phyloP scores from a whole-genome alignment of 2,329 filamentous ascomycete genomes.

The Sphaerulina musiva region DNA sequence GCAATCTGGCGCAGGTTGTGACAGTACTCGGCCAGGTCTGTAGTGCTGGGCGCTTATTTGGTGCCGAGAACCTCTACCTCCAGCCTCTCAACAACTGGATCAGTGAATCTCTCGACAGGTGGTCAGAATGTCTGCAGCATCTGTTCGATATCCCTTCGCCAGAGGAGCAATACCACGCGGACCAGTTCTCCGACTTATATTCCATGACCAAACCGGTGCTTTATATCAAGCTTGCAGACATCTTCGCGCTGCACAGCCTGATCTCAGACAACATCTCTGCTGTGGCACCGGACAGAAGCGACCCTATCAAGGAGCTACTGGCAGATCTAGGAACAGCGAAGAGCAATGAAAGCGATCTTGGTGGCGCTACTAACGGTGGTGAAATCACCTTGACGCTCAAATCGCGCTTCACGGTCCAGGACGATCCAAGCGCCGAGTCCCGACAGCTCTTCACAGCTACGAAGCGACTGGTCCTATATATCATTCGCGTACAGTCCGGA shows the following conservation, averaged over 20 bases:
- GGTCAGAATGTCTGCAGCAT: conserved; percentile 67
- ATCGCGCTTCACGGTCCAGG: conserved; percentile 32
- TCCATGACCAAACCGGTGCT: conserved; percentile 92
- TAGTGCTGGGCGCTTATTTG: conserved; percentile 80
- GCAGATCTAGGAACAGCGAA: conserved; percentile 93
- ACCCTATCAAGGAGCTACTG: conserved; percentile 83
- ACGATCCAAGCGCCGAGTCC: conserved; percentile 83
- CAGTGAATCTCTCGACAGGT: conserved; percentile 71
- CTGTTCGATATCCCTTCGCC: conserved; percentile 79
- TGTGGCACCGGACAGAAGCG: conserved; percentile 75
- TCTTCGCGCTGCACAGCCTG: conserved; percentile 90
- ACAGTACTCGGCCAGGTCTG: conserved; percentile 88
- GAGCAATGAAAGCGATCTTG: conserved; percentile 78
- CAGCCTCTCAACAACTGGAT: conserved; percentile 92
- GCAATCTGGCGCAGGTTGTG: conserved; percentile 81
- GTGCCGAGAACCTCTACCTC: conserved; percentile 89
- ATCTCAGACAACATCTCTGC: conserved; percentile 70
- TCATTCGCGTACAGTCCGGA: conserved; percentile 92
- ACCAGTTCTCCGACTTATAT: conserved; percentile 97
- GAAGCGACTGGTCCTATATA: conserved; percentile 93
- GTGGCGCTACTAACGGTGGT: conserved; percentile 29
- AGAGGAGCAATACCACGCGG: conserved; percentile 91
- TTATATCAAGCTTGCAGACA: conserved; percentile 98
- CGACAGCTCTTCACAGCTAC: conserved; percentile 97
- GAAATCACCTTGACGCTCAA: conserved; percentile 34